Base-by-base conservation (phyloP, 768 basidiomycete species). In the Leccinum sublutescens region DNA sequence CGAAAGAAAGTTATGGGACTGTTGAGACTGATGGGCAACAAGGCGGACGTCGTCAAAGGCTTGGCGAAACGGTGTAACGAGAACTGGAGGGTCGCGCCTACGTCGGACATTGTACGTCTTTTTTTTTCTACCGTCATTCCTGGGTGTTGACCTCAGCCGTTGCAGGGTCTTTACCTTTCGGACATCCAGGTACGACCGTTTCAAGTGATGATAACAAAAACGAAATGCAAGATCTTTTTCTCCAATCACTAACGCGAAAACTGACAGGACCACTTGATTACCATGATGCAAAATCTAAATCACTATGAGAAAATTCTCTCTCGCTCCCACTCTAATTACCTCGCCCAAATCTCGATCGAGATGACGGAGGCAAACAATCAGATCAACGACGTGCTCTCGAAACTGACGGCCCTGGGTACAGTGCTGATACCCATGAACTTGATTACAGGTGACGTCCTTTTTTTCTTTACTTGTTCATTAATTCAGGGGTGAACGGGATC, bases 351-450 rank as follows among this genome's bases (percentile, higher is more conserved):
- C 66, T 97, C 95, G 47, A 98, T 99, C 75, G 97, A 98, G 79
- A 99, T 98, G 96, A 96, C 94, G 36, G 95, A 98, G 68, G 97
- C 97, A 43, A 99, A 99, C 77, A 99, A 99, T 74, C 95, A 98
- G 78, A 99, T 98, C 78, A 99, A 99, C 76, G 95, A 98, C 70
- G 97, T 99, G 2, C 85, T 98, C 5, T 93, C 92, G 6, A 98
- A 98, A 78, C 80, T 99, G 60, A 98, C 96, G 0, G 96, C 97
- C 7, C 82, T 99, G 50, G 97, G 97, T 82, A 99, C 97, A 5
- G 86, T 99, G 5, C 88, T 98, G 65, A 88, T 99, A 71, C 96
- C 91, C 36, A 97, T 95, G 89, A 98, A 98, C 74, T 76, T 98
- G 73, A 85, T 99, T 53, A 99, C 97, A 27, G 95, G 91, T 87